phyloP scores from a whole-genome alignment of 139 green algal species.

The Chlamydomonas applanata region DNA sequence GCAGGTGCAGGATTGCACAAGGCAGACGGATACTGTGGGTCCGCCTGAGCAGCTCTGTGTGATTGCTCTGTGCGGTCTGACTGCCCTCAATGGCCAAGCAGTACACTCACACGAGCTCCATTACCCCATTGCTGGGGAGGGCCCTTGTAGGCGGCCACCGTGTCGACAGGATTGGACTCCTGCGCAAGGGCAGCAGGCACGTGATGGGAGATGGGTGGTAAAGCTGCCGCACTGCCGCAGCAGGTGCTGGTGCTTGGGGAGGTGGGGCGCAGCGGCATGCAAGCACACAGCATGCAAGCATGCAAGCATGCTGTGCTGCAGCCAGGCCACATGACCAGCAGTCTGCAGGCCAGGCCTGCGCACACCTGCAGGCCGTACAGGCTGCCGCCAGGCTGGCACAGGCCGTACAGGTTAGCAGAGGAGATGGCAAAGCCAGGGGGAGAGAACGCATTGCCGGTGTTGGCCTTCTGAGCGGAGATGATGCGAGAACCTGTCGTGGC shows the following conservation, averaged over 20 bases:
- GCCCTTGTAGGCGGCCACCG: conserved; percentile 1
- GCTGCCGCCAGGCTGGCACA: conserved; percentile 1
- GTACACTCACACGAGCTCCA: neutral
- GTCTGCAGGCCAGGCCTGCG: neutral
- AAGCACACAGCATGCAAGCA: too few relatives aligned
- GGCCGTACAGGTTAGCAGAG: conserved; percentile 9
- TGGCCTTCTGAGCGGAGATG: conserved; percentile 7
- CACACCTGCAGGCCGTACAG: conserved; percentile 8
- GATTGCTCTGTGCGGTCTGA: too few relatives aligned
- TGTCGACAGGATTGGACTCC: conserved; percentile 5
- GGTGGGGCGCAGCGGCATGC: too few relatives aligned
- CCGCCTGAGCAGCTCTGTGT: too few relatives aligned
- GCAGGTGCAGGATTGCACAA: too few relatives aligned
- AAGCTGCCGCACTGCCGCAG: too few relatives aligned
- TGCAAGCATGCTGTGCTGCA: neutral
- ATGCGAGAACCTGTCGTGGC: neutral
- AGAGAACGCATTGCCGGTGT: conserved; percentile 2
- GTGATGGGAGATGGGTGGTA: too few relatives aligned
- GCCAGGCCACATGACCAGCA: neutral
- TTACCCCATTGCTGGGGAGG: neutral
- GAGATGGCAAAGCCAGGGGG: neutral
- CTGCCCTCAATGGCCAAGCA: too few relatives aligned
- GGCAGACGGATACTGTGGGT: too few relatives aligned
- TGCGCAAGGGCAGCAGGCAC: too few relatives aligned
- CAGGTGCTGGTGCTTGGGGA: too few relatives aligned